phyloP scores from a whole-genome alignment of 148 eudicot genomes.

The Rhododendron mucronatum region DNA sequence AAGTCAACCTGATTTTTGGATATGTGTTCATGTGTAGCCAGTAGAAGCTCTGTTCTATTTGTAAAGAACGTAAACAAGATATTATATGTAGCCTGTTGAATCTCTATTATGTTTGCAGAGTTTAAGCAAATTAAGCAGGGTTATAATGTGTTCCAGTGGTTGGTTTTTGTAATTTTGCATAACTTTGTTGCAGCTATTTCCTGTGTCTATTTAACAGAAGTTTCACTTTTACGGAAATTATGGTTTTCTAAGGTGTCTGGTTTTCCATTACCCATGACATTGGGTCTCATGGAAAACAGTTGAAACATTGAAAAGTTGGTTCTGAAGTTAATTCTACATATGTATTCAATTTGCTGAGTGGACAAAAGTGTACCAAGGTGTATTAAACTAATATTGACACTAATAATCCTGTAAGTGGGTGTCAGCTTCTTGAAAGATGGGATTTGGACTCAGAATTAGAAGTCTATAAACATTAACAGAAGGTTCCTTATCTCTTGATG shows the following conservation, averaged over 20 bases:
- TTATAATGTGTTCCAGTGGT: neutral
- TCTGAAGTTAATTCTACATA: neutral
- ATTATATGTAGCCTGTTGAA: neutral
- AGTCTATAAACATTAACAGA: neutral
- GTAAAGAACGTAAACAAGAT: neutral
- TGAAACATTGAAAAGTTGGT: neutral
- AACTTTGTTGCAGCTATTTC: neutral
- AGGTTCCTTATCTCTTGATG: neutral
- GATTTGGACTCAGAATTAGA: neutral
- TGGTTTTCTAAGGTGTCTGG: neutral
- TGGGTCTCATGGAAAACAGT: neutral
- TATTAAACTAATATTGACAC: neutral
- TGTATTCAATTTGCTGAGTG: neutral
- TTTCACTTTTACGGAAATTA: neutral
- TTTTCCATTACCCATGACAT: neutral
- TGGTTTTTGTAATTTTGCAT: neutral
- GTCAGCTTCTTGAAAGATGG: neutral
- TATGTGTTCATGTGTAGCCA: neutral
- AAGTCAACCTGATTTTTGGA: neutral
- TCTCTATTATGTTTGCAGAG: neutral
- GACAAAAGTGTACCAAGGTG: neutral
- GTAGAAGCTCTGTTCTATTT: neutral
- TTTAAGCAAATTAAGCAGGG: neutral
- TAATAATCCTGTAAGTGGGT: slow-evolving; percentile 1
- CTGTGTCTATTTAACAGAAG: neutral